Conservation (phyloP, 1,284 basidiomycete genomes). For the Cryptococcus sp. region DNA sequence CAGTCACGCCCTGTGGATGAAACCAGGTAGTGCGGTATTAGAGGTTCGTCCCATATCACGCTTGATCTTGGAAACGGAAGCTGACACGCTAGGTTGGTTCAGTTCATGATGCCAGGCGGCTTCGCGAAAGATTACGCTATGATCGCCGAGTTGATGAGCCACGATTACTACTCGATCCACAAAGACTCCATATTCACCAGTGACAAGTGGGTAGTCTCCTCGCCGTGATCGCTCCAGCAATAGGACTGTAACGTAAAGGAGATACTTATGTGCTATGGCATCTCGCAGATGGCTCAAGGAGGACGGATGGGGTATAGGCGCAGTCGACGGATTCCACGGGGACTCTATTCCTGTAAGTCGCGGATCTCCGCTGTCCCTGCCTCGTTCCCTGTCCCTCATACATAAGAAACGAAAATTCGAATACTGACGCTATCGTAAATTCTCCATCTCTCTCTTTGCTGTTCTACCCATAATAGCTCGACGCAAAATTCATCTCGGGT, state of each 20-base stretch:
- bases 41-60: background rate
- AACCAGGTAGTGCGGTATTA: slow-evolving; percentile 20
- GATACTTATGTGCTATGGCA: background rate
- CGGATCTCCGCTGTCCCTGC: background rate
- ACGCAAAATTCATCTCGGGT: slow-evolving; percentile 15
- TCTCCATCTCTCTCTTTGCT: no score
- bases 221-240: background rate
- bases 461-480: slow-evolving; percentile 2
- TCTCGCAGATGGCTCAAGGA: slow-evolving; percentile 17
- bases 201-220: slow-evolving; percentile 14
- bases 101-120: slow-evolving; percentile 25
- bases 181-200: slow-evolving; percentile 24
- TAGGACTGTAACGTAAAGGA: background rate
- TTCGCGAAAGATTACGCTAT: slow-evolving; percentile 30
- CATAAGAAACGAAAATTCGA: background rate
- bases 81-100: background rate
- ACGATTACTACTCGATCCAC: slow-evolving; percentile 34
- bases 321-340: slow-evolving; percentile 22
- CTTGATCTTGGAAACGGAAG: background rate
- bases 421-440: background rate
- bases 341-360: slow-evolving; percentile 19
- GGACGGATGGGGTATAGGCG: slow-evolving; percentile 19
- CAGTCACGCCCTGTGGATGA: slow-evolving; percentile 29
- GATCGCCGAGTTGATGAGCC: slow-evolving; percentile 26
- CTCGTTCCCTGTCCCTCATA: background rate